Percentiles rank a stretch among this genome's conserved stretches.
phyloP scores from a whole-genome alignment of 2,329 filamentous ascomycete genomes.

The Canariomyces notabilis region DNA sequence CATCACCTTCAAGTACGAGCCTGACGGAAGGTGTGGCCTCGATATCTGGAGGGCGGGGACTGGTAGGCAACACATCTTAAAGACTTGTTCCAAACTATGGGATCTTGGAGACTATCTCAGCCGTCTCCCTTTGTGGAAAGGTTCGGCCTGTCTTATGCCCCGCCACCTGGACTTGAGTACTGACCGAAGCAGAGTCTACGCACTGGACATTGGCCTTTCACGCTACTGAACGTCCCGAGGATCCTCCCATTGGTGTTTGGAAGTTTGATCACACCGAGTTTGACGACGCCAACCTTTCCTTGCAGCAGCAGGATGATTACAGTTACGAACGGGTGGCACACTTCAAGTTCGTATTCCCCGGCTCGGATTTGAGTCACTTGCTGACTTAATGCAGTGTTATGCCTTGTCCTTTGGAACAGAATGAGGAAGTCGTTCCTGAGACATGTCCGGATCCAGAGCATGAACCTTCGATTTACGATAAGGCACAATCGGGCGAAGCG shows the following conservation, averaged over 20 bases:
- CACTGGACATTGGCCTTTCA: constrained; percentile 20
- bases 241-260: constrained; percentile 17
- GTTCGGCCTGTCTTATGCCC: not conserved
- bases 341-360: constrained; percentile 10
- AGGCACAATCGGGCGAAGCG: not conserved
- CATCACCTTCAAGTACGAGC: constrained; percentile 14
- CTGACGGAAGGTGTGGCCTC: constrained; percentile 12
- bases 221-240: constrained; percentile 11
- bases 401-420: not conserved
- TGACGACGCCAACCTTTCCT: constrained; percentile 16
- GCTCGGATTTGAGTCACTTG: not conserved
- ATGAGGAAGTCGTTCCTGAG: not conserved
- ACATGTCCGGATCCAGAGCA: not conserved
- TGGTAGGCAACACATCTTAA: constrained; percentile 6
- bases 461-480: no score
- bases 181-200: constrained; percentile 9
- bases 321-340: constrained; percentile 8
- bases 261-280: constrained; percentile 16
- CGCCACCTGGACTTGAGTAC: not conserved
- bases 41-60: constrained; percentile 22
- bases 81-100: constrained; percentile 11
- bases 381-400: constrained; percentile 5
- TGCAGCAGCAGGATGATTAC: constrained; percentile 14
- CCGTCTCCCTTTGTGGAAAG: constrained; percentile 11
- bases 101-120: constrained; percentile 21